These are phyloP conservation scores for Pontederia crassipes DNA, from an alignment of 176 grass and related monocot species.

Conservation along the genomic window DNA sequence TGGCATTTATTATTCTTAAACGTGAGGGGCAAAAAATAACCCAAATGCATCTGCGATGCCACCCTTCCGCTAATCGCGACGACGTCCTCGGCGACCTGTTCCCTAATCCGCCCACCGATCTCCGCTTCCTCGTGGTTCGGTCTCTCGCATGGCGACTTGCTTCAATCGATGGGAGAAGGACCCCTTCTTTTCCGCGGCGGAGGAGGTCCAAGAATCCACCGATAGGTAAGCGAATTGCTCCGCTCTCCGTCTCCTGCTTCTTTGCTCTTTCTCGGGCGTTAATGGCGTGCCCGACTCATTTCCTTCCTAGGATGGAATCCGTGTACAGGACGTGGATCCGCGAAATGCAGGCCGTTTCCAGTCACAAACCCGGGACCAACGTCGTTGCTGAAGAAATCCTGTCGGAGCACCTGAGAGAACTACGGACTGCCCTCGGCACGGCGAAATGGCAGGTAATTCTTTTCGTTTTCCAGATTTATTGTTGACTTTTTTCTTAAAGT, in stretches of 20 bases:
- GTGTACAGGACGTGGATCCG: conserved; percentile 58
- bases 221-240: neutral
- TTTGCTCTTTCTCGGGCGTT: neutral
- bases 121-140: no score
- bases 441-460: neutral
- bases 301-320: conserved; percentile 49
- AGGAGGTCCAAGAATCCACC: conserved; percentile 5
- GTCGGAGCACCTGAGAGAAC: neutral
- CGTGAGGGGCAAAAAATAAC: no score
- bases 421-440: conserved; percentile 3
- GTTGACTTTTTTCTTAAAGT: neutral
- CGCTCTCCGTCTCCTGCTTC: neutral
- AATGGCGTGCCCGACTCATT: neutral
- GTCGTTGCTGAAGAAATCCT: neutral
- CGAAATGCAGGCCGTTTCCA: conserved; percentile 20
- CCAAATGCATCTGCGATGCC: no score
- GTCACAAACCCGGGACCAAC: neutral
- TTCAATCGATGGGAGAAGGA: conserved; percentile 1
- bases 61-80: no score
- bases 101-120: no score
- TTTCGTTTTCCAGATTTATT: neutral
- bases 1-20: no score
- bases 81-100: no score
- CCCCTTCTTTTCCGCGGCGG: conserved; percentile 1
- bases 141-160: neutral